phyloP scores from a whole-genome alignment of 306 rosid species.

The Ceratonia siliqua region DNA sequence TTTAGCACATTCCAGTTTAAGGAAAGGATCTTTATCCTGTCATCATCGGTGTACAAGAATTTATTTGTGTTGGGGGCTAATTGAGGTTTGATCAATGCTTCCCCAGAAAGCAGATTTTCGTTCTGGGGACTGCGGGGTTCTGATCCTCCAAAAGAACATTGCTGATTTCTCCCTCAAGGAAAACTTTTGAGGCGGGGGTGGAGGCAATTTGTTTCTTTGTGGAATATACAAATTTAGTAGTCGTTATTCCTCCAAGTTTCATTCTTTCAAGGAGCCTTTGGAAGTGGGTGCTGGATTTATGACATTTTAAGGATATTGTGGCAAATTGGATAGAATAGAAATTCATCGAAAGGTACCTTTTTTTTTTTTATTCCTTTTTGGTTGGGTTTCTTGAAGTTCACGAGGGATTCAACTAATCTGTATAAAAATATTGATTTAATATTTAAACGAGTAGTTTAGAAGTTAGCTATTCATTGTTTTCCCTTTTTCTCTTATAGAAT shows the following conservation, averaged over 20 bases:
- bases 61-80: slow-evolving; percentile 18
- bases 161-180: slow-evolving; percentile 20
- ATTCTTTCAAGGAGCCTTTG: slow-evolving; percentile 25
- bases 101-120: slow-evolving; percentile 21
- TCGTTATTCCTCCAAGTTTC: slow-evolving; percentile 31
- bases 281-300: slow-evolving; percentile 30
- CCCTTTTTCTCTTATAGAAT: slow-evolving; percentile 14
- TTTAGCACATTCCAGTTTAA: slow-evolving; percentile 41
- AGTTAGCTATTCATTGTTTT: slow-evolving; percentile 38
- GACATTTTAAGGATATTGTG: slow-evolving; percentile 20
- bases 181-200: slow-evolving; percentile 9
- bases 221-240: slow-evolving; percentile 19
- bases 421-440: slow-evolving; percentile 20
- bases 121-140: slow-evolving; percentile 35
- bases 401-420: slow-evolving; percentile 43
- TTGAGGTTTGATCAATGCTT: slow-evolving; percentile 42
- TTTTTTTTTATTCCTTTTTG: not conserved
- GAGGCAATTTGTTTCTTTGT: slow-evolving; percentile 22
- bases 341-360: slow-evolving; percentile 36
- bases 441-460: slow-evolving; percentile 37
- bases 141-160: slow-evolving; percentile 12
- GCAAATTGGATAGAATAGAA: slow-evolving; percentile 22
- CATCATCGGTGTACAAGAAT: slow-evolving; percentile 16
- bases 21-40: not conserved
- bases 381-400: slow-evolving; percentile 55